A percentile compares a stretch with the other conserved stretches of the same genome.
Evolutionary conservation across 495 filamentous ascomycete genomes (phyloP).

Genomic region (Daldinia caldariorum): DNA sequence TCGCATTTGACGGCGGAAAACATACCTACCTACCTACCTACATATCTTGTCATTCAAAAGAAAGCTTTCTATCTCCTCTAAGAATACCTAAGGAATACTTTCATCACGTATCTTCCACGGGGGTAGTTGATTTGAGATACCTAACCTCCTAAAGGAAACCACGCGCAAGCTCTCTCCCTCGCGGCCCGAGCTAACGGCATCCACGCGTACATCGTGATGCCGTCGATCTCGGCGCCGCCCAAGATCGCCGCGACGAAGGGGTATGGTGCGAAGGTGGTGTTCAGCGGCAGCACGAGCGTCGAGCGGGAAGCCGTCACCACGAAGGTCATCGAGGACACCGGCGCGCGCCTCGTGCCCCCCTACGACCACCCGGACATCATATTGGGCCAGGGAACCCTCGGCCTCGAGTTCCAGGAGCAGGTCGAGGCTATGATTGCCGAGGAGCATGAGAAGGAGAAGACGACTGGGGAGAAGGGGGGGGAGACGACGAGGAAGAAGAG

Average conservation of each 20-base stretch:
- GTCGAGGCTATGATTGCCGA: constrained; percentile 53
- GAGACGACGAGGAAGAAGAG: constrained; percentile 8
- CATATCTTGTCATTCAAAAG: too few species aligned
- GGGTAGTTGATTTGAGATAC: neutral
- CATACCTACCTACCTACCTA: too few species aligned
- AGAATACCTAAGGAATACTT: too few species aligned
- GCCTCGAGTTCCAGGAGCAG: constrained; percentile 82
- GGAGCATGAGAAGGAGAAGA: constrained; percentile 6
- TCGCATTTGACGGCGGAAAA: too few species aligned
- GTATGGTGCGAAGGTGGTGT: constrained; percentile 81
- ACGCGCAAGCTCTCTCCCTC: constrained; percentile 92
- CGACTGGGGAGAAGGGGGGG: too few species aligned
- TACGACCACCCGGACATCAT: constrained; percentile 94
- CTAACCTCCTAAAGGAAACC: constrained; percentile 69
- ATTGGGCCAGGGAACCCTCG: constrained; percentile 89
- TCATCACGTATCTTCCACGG: too few species aligned
- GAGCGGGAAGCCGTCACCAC: constrained; percentile 83
- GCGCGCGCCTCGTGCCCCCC: constrained; percentile 82
- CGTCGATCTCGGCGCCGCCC: constrained; percentile 77
- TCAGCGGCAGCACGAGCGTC: constrained; percentile 79
- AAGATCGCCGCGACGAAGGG: constrained; percentile 85
- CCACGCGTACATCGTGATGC: constrained; percentile 91
- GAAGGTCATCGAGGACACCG: constrained; percentile 72
- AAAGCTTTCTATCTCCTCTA: too few species aligned
- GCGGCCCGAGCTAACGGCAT: constrained; percentile 71